Conservation (phyloP, 1,139 yeast species). For the Taphrina sp. region DNA sequence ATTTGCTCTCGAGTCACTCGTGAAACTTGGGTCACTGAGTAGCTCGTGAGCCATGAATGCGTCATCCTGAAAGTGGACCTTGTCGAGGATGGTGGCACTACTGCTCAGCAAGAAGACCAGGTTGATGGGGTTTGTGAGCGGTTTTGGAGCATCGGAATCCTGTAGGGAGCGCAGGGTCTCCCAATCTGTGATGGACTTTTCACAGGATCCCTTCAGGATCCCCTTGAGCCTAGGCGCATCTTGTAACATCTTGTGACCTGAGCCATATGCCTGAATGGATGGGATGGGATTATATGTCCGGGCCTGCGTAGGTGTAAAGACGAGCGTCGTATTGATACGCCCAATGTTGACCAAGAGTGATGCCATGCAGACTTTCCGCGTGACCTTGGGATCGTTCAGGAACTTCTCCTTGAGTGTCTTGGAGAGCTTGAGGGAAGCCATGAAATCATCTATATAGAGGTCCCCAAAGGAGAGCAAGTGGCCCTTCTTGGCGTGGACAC, state of each 20-base stretch:
- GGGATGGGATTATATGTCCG: constrained; percentile 94
- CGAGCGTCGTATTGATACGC: constrained; percentile 89
- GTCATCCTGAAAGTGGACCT: constrained; percentile 52
- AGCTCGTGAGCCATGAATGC: constrained; percentile 17
- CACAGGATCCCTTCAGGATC: constrained; percentile 74
- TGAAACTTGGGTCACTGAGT: constrained; percentile 45
- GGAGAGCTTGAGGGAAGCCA: constrained; percentile 80
- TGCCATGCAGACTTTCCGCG: constrained; percentile 67
- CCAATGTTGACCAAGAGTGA: constrained; percentile 89
- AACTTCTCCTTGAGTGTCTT: constrained; percentile 77
- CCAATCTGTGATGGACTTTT: constrained; percentile 52
- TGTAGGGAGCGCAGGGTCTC: constrained; percentile 47
- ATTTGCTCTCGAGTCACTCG: constrained; percentile 66
- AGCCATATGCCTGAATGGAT: constrained; percentile 65
- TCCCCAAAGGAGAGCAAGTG: constrained; percentile 72
- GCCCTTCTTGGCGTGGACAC: constrained; percentile 48
- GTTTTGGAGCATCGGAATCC: constrained; percentile 45
- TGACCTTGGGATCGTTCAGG: constrained; percentile 53
- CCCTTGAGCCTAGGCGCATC: constrained; percentile 93
- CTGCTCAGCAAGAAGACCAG: constrained; percentile 72
- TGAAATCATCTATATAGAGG: constrained; percentile 74
- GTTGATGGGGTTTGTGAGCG: constrained; percentile 65
- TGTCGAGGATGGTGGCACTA: constrained; percentile 52
- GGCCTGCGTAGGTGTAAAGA: constrained; percentile 71
- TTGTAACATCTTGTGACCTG: constrained; percentile 70